Conservation (phyloP, 2,329 filamentous ascomycete genomes). For the Tolypocladium guangdongense region DNA sequence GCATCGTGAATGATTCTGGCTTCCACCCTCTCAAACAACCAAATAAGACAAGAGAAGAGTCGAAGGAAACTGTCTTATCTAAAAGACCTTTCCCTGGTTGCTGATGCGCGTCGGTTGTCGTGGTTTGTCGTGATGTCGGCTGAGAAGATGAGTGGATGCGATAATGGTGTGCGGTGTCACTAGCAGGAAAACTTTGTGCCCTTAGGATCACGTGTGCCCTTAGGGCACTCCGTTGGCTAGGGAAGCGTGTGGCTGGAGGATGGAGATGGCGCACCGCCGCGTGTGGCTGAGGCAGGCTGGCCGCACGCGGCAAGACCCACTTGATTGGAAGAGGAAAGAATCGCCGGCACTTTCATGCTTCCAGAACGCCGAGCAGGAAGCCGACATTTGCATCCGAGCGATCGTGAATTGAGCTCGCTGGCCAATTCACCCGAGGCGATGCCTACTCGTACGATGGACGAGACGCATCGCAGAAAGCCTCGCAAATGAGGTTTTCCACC, state of each 20-base stretch:
- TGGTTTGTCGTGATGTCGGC: constrained; percentile 27
- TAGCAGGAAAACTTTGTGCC: constrained; percentile 23
- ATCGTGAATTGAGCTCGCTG: neutral
- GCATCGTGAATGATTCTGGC: constrained; percentile 58
- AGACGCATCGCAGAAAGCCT: neutral
- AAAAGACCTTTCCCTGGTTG: constrained; percentile 33
- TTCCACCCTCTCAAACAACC: constrained; percentile 36
- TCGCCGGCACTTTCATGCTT: neutral
- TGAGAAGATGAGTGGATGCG: constrained; percentile 21
- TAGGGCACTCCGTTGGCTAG: constrained; percentile 15
- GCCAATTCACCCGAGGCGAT: neutral
- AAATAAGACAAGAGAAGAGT: constrained; percentile 28
- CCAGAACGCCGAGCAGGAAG: neutral
- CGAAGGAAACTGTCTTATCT: constrained; percentile 30
- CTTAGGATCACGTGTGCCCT: constrained; percentile 23
- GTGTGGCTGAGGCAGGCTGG: constrained; percentile 1
- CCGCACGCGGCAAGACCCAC: neutral
- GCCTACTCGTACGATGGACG: neutral
- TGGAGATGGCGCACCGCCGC: neutral
- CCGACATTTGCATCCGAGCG: neutral
- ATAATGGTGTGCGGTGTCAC: constrained; percentile 22
- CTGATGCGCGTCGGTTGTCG: constrained; percentile 25
- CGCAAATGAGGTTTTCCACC: neutral
- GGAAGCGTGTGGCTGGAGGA: constrained; percentile 1
- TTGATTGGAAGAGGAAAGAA: neutral